These are phyloP conservation scores for Geranomyces michiganensis DNA, from an alignment of 192 early-diverging fungal genomes.

Conservation along the genomic window DNA sequence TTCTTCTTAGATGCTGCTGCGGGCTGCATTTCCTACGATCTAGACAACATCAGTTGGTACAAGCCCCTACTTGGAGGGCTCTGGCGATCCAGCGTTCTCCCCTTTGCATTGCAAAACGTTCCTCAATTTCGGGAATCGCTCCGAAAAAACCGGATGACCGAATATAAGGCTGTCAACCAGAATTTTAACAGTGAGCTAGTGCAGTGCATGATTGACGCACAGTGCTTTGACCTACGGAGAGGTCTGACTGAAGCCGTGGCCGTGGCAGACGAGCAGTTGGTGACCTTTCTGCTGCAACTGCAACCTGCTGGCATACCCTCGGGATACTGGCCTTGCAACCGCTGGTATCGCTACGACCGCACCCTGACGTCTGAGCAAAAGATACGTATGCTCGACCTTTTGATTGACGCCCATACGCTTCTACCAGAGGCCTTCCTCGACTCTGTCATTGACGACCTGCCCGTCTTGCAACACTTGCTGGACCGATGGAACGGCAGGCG, in stretches of 20 bases:
- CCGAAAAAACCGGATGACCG: neutral
- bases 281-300: constrained; percentile 2
- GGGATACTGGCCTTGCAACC: neutral
- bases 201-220: constrained; percentile 5
- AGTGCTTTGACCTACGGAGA: neutral
- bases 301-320: constrained; percentile 1
- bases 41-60: neutral
- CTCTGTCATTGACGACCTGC: neutral
- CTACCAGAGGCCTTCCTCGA: constrained; percentile 9
- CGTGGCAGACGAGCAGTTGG: neutral
- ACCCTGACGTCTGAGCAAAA: neutral
- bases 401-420: neutral
- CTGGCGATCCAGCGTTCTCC: neutral
- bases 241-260: neutral
- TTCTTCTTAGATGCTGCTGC: constrained; percentile 1
- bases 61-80: neutral
- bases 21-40: neutral
- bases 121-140: neutral
- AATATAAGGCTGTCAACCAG: neutral
- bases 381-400: neutral
- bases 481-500: constrained; percentile 4
- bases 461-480: neutral
- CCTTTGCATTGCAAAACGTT: constrained; percentile 1
- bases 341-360: neutral
- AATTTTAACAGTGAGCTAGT: neutral